phyloP scores from a whole-genome alignment of 208 protist species.

The Leishmania aethiopica region DNA sequence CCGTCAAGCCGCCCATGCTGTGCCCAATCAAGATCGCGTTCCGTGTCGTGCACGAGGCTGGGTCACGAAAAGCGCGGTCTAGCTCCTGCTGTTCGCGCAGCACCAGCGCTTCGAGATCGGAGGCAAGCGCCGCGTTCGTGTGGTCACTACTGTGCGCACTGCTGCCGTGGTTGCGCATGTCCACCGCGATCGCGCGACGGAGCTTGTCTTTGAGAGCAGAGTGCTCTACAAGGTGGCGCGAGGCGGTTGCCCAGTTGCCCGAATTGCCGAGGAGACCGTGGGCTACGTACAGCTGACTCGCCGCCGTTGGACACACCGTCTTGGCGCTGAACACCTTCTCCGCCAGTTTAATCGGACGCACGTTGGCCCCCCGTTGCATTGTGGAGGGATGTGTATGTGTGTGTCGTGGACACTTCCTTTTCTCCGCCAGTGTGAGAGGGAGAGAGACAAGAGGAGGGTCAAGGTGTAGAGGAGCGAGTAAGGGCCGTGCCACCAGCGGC shows the following conservation, averaged over 20 bases:
- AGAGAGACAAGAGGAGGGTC: background rate
- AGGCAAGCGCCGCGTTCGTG: conserved; percentile 65
- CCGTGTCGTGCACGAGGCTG: conserved; percentile 15
- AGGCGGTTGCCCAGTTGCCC: conserved; percentile 76
- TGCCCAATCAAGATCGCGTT: conserved; percentile 75
- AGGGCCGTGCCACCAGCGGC: too few species aligned
- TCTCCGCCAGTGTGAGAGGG: too few species aligned
- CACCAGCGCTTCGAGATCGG: conserved; percentile 70
- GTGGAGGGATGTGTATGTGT: background rate
- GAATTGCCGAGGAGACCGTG: conserved; percentile 83
- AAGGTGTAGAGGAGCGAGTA: background rate
- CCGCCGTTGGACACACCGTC: conserved; percentile 15
- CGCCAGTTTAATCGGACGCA: conserved; percentile 30
- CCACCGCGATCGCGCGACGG: conserved; percentile 48
- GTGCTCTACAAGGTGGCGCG: conserved; percentile 49
- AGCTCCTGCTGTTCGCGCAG: conserved; percentile 42
- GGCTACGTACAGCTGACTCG: conserved; percentile 56
- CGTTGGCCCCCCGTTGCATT: conserved; percentile 4
- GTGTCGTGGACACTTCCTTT: background rate
- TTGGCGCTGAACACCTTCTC: conserved; percentile 33
- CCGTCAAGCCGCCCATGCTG: conserved; percentile 87
- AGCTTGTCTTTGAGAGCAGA: conserved; percentile 39
- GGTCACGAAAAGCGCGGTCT: conserved; percentile 8
- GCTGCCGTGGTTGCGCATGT: conserved; percentile 88
- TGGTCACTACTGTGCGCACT: conserved; percentile 67